Conservation (phyloP, 2,329 filamentous ascomycete species). For the Verticillium alfalfae region DNA sequence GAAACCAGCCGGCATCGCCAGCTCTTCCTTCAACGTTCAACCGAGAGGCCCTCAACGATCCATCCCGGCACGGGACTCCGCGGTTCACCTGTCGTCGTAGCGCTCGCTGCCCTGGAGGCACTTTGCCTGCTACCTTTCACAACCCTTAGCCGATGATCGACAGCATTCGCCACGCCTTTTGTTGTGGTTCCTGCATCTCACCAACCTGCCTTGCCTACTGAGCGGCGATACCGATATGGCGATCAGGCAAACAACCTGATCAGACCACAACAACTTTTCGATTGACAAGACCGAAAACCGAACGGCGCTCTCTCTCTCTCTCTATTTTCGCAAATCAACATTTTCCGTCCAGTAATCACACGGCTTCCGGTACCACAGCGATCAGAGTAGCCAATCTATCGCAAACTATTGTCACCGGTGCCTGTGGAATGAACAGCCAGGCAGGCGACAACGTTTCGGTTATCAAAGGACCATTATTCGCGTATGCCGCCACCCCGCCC, state of each 20-base stretch:
- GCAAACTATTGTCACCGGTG: neutral
- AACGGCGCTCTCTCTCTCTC: neutral
- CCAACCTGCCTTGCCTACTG: neutral
- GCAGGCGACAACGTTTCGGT: neutral
- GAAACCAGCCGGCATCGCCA: neutral
- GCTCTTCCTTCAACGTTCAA: no score
- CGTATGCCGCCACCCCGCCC: neutral
- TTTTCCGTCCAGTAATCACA: no score
- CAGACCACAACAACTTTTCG: neutral
- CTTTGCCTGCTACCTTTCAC: no score
- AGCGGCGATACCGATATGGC: neutral
- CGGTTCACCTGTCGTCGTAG: no score
- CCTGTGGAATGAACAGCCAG: neutral
- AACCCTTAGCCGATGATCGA: neutral
- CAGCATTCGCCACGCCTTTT: neutral
- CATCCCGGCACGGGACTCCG: no score
- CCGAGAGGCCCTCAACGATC: no score
- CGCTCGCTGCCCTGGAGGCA: no score
- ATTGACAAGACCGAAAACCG: neutral
- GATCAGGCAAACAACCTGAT: neutral
- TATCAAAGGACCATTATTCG: neutral
- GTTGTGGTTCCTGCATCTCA: conserved; percentile 6
- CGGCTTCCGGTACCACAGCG: no score
- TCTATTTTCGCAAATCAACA: no score
- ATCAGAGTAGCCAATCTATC: neutral